phyloP scores from a whole-genome alignment of 371 early-diverging fungal genomes.

The Sporodiniella umbellata region DNA sequence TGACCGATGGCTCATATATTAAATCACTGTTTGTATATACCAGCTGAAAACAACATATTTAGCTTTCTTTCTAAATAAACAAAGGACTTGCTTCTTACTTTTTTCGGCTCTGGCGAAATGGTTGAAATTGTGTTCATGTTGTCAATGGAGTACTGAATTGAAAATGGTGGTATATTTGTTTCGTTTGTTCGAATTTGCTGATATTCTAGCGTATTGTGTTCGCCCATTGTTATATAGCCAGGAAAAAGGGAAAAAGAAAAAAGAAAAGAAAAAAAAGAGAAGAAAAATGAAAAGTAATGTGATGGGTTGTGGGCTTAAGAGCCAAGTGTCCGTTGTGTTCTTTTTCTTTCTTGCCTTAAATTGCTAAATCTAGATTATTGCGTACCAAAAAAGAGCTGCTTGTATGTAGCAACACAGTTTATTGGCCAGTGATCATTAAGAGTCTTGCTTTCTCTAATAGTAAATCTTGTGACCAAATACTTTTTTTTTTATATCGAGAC shows the following conservation, averaged over 20 bases:
- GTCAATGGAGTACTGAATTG: background rate
- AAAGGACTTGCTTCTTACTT: background rate
- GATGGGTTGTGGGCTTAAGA: slow-evolving; percentile 2
- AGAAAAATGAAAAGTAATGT: slow-evolving; percentile 14
- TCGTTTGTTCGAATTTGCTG: too few relatives aligned
- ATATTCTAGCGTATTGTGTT: too few relatives aligned
- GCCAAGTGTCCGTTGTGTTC: slow-evolving; percentile 10
- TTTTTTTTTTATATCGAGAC: too few relatives aligned
- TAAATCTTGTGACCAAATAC: slow-evolving; percentile 1
- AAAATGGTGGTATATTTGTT: background rate
- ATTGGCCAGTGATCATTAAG: slow-evolving; percentile 11
- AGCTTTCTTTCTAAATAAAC: background rate
- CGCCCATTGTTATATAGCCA: background rate
- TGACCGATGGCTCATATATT: background rate
- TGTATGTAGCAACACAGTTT: background rate
- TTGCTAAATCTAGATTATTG: slow-evolving; percentile 9
- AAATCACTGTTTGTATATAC: background rate
- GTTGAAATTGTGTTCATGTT: slow-evolving; percentile 4
- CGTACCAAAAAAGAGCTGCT: background rate
- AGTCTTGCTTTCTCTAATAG: slow-evolving; percentile 11
- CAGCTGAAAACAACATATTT: background rate
- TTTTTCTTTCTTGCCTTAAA: slow-evolving; percentile 13
- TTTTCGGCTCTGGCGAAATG: background rate
- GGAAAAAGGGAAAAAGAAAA: background rate
- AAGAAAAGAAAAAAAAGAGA: background rate